Percentiles rank a stretch among this genome's conserved stretches.
phyloP scores from a whole-genome alignment of 1,139 yeast genomes.

The Petasospora fabianii region DNA sequence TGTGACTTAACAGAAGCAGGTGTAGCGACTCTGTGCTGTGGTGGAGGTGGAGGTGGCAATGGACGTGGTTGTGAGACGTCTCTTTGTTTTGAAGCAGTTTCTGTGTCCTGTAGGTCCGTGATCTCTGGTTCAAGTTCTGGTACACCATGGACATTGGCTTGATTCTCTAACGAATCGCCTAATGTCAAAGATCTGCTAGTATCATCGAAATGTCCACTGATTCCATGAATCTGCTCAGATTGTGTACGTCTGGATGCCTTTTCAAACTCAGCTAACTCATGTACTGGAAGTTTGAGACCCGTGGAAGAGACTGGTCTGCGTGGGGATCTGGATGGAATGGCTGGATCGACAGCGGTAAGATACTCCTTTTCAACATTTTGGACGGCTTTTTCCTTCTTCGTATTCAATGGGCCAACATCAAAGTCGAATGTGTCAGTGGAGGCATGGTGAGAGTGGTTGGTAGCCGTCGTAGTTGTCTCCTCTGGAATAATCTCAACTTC shows the following conservation, averaged over 20 bases:
- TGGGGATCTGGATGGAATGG: slow-evolving; percentile 28
- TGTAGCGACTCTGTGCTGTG: slow-evolving; percentile 21
- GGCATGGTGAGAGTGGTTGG: slow-evolving; percentile 1
- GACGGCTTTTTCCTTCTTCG: slow-evolving; percentile 14
- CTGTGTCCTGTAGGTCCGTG: too few relatives aligned
- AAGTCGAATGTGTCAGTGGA: slow-evolving; percentile 22
- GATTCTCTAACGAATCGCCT: too few relatives aligned
- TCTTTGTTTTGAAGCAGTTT: too few relatives aligned
- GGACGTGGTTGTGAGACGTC: slow-evolving; percentile 22
- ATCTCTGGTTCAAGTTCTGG: not conserved
- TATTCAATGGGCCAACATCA: slow-evolving; percentile 23
- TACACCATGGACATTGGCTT: too few relatives aligned
- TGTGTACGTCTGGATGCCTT: slow-evolving; percentile 10
- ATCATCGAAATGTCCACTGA: slow-evolving; percentile 16
- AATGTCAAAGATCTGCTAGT: slow-evolving; percentile 5
- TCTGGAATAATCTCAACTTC: slow-evolving; percentile 9
- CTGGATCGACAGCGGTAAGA: slow-evolving; percentile 15
- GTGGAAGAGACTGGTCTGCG: slow-evolving; percentile 22
- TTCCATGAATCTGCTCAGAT: slow-evolving; percentile 6
- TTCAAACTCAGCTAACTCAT: slow-evolving; percentile 1
- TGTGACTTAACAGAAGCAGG: slow-evolving; percentile 1
- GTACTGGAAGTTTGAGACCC: slow-evolving; percentile 3
- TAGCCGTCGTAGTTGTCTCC: not conserved
- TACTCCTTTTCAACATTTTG: slow-evolving; percentile 13
- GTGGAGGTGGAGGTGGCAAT: slow-evolving; percentile 28